Percentiles rank a stretch among this genome's conserved stretches.
Conservation (phyloP, 1,284 basidiomycete species). For the Heterobasidion occidentale region DNA sequence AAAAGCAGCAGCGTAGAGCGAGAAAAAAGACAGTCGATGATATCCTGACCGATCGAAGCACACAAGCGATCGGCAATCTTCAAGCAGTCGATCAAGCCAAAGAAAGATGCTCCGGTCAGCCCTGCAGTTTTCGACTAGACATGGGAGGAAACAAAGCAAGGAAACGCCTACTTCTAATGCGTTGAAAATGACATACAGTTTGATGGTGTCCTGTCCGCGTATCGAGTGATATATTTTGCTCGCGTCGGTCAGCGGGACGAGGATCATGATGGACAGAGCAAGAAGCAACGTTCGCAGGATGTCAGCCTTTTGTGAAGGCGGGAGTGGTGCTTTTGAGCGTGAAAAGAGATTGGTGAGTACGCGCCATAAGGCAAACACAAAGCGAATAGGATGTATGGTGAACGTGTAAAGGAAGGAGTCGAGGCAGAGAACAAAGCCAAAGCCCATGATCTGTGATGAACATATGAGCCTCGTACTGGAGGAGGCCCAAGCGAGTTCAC, state of each 20-base stretch:
- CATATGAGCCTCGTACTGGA: slow-evolving; percentile 1
- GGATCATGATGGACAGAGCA: slow-evolving; percentile 64
- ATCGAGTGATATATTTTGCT: slow-evolving; percentile 99
- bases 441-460: slow-evolving; percentile 69
- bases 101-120: no score
- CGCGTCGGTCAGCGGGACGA: slow-evolving; percentile 84
- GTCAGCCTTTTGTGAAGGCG: slow-evolving; percentile 88
- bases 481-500: not conserved
- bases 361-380: slow-evolving; percentile 57
- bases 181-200: slow-evolving; percentile 99
- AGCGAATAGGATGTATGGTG: slow-evolving; percentile 93
- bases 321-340: slow-evolving; percentile 46
- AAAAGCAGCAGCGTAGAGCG: slow-evolving; percentile 78
- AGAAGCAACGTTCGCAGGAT: slow-evolving; percentile 79
- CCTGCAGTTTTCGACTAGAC: not conserved
- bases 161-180: slow-evolving; percentile 72
- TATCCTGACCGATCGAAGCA: slow-evolving; percentile 96
- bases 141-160: not conserved
- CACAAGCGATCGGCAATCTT: slow-evolving; percentile 95
- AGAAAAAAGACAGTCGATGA: slow-evolving; percentile 95
- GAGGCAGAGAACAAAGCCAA: slow-evolving; percentile 91
- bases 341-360: slow-evolving; percentile 47
- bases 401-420: slow-evolving; percentile 98
- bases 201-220: slow-evolving; percentile 98
- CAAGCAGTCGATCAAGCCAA: slow-evolving; percentile 2